phyloP scores from a whole-genome alignment of 2,329 filamentous ascomycete species.

The Triangularia setosa region DNA sequence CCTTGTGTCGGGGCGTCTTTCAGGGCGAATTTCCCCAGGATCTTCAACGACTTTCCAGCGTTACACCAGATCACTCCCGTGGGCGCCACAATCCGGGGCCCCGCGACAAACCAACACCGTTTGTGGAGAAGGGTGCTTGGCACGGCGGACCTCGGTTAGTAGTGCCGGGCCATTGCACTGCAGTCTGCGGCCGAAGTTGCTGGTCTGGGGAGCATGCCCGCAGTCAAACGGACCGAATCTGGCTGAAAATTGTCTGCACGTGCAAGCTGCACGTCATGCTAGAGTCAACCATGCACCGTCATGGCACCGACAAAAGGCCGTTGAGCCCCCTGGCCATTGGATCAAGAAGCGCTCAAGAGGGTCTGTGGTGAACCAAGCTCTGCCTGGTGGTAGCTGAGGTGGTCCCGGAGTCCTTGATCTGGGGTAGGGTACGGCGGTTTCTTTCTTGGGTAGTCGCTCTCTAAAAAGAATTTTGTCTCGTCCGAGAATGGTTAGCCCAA shows the following conservation, averaged over 20 bases:
- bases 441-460: background rate
- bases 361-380: background rate
- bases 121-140: constrained; percentile 5
- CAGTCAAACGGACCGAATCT: constrained; percentile 8
- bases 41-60: background rate
- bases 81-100: constrained; percentile 5
- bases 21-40: background rate
- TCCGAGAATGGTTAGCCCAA: background rate
- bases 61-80: background rate
- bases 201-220: constrained; percentile 3
- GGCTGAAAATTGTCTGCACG: background rate
- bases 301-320: constrained; percentile 5
- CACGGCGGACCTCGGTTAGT: background rate
- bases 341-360: background rate
- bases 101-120: background rate
- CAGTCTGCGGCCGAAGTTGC: background rate
- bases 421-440: background rate
- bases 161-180: background rate
- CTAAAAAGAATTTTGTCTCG: background rate
- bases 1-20: background rate
- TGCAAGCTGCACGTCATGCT: constrained; percentile 6
- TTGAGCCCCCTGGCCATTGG: background rate
- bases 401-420: background rate
- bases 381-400: background rate
- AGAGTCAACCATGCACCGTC: background rate